Evolutionary conservation across 1,284 basidiomycete genomes (phyloP).

Genomic region (Anthracocystis setariae): DNA sequence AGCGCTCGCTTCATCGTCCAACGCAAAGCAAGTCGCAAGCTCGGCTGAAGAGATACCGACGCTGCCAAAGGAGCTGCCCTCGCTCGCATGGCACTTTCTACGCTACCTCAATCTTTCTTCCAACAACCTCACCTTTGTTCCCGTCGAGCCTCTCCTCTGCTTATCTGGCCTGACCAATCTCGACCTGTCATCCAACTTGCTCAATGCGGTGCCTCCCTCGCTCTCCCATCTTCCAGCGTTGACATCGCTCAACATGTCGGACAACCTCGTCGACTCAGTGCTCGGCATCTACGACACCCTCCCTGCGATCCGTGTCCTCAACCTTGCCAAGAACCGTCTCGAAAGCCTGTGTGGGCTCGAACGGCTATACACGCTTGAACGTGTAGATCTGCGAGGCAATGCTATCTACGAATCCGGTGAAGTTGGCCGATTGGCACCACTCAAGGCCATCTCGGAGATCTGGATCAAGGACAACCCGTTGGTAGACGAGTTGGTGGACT

Average conservation of each 20-base stretch:
- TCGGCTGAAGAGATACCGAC: conserved; percentile 71
- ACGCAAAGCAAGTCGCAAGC: not conserved
- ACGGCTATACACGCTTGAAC: conserved; percentile 81
- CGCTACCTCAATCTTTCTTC: conserved; percentile 81
- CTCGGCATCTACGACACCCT: conserved; percentile 73
- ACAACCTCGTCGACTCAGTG: conserved; percentile 96
- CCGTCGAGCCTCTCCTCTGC: conserved; percentile 70
- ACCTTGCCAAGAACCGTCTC: conserved; percentile 76
- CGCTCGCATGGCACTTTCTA: conserved; percentile 80
- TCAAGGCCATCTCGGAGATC: conserved; percentile 74
- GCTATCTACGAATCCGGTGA: conserved; percentile 83
- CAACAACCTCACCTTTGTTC: conserved; percentile 84
- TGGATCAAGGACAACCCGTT: conserved; percentile 62
- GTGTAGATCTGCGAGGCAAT: conserved; percentile 87
- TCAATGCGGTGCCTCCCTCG: conserved; percentile 74
- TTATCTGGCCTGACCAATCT: conserved; percentile 70
- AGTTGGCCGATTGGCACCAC: conserved; percentile 81
- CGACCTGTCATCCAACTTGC: conserved; percentile 69
- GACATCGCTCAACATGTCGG: conserved; percentile 84
- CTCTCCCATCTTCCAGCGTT: conserved; percentile 81
- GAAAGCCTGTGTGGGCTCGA: conserved; percentile 94
- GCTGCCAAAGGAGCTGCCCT: conserved; percentile 71
- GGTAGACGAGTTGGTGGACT: conserved; percentile 69
- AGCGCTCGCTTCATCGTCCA: not conserved
- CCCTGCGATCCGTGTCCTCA: conserved; percentile 51